These are phyloP conservation scores for Ceratopteris richardii DNA, from an alignment of 75 land plant genomes.

Conservation along the genomic window DNA sequence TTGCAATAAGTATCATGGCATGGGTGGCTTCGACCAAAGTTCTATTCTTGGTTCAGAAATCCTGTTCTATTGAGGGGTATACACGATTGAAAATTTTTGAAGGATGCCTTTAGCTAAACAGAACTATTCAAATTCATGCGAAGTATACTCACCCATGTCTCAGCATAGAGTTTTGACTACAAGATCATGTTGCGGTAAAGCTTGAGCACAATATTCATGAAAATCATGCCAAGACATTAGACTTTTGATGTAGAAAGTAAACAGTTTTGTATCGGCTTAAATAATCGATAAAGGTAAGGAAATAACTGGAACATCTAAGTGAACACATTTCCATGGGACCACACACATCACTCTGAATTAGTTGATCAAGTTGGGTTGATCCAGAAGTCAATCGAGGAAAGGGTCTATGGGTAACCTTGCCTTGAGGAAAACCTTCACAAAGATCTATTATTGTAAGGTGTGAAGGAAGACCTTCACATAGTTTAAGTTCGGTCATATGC, in stretches of 20 bases:
- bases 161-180: background rate
- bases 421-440: slow-evolving; percentile 2
- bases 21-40: background rate
- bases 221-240: slow-evolving; percentile 5
- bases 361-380: background rate
- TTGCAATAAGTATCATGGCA: background rate
- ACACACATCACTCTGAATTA: slow-evolving; percentile 12
- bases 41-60: slow-evolving; percentile 1
- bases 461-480: background rate
- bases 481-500: background rate
- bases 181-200: slow-evolving; percentile 2
- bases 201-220: slow-evolving; percentile 11
- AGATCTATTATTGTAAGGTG: background rate
- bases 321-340: slow-evolving; percentile 11
- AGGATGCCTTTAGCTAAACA: slow-evolving; percentile 1
- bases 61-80: slow-evolving; percentile 2
- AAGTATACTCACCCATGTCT: no score
- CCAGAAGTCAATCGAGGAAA: background rate
- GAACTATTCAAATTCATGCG: background rate
- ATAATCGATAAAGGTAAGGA: slow-evolving; percentile 17
- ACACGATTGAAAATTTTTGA: background rate
- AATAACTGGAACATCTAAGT: background rate
- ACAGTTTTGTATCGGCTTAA: slow-evolving; percentile 10
- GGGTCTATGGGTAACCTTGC: background rate
- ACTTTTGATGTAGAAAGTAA: slow-evolving; percentile 16